These are phyloP conservation scores for Citrus medica DNA, from an alignment of 345 rosid genomes.

Conservation along the genomic window DNA sequence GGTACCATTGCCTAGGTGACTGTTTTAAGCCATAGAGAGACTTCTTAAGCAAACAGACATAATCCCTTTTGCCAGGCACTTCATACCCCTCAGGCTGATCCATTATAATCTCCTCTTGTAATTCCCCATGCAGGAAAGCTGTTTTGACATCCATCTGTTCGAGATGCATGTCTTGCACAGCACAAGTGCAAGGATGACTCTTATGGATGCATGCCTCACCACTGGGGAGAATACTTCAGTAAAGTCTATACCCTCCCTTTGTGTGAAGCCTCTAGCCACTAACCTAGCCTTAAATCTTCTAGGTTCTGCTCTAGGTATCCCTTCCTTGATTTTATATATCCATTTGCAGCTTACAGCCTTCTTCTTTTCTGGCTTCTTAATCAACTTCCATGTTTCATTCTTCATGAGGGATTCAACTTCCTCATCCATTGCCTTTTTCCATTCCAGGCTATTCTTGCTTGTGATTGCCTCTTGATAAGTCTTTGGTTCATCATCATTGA, in stretches of 20 bases:
- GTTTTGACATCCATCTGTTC: neutral
- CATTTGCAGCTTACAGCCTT: neutral
- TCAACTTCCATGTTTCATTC: neutral
- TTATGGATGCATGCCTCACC: too few relatives aligned
- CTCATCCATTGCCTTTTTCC: neutral
- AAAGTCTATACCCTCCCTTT: accelerated
- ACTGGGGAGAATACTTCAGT: neutral
- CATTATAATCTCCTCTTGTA: too few relatives aligned
- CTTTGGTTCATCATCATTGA: neutral
- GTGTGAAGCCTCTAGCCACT: neutral
- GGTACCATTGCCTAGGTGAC: too few relatives aligned
- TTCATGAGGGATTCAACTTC: neutral
- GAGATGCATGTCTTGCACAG: accelerated
- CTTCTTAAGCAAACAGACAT: too few relatives aligned
- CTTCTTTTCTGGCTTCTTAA: neutral
- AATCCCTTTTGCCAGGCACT: too few relatives aligned
- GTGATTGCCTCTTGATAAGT: neutral
- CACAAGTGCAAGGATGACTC: too few relatives aligned
- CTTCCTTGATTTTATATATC: neutral
- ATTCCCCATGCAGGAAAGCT: too few relatives aligned
- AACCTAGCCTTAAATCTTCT: neutral
- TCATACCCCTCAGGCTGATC: too few relatives aligned
- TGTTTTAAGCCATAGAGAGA: too few relatives aligned
- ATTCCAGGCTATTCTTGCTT: neutral
- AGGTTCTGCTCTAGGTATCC: neutral